Base-by-base conservation (phyloP, 78 protist species). In the Dictyostelium purpureum region DNA sequence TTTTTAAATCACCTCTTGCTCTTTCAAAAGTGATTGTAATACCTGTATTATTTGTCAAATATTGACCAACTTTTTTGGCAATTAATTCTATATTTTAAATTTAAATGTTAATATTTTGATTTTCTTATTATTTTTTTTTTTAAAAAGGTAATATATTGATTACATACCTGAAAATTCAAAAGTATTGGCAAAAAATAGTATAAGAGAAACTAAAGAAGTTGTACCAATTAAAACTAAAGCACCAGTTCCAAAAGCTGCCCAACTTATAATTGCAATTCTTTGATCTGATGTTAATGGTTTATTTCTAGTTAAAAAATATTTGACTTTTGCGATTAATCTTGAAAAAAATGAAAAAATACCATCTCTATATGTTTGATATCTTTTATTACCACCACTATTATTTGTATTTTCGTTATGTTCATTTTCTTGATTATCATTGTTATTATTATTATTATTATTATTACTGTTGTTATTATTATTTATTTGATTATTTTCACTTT, bases 191-290 rank as follows among this genome's bases (percentile, higher is more conserved):
- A 85, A 42, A 69, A 79, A 85, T n/a, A 85, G 35, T 24, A 85
- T 61, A 4, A 85, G 45, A 26, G 92, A 85, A 3, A 85, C 82
- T 2, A 85, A 42, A 11, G 92, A 71, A 1, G 92, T 85, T 21
- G 92, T 85, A 45, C 92, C 82, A 19, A 85, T 35, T 19, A 85
- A 57, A 16, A 61, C 71, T 3, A 85, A 42, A 6, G 82, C n/a
- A n/a, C 82, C 92, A 24, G 92, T 85, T n/a, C 92, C 92, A 85
- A 85, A 73, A 4, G 77, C 31, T 4, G 77, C 43, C 92, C 92
- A 85, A 73, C 92, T 85, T 33, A 85, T 43, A 2, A 85, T 35
- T 28, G 82, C 82, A 57, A 85, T 71, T 24, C 65, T 70, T 38
- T 85, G 92, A 85, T 85, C 92, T 2, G 82, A 74, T 3, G 92